Evolutionary conservation across 78 protist genomes (phyloP).

Genomic region (Dictyostelium purpureum): DNA sequence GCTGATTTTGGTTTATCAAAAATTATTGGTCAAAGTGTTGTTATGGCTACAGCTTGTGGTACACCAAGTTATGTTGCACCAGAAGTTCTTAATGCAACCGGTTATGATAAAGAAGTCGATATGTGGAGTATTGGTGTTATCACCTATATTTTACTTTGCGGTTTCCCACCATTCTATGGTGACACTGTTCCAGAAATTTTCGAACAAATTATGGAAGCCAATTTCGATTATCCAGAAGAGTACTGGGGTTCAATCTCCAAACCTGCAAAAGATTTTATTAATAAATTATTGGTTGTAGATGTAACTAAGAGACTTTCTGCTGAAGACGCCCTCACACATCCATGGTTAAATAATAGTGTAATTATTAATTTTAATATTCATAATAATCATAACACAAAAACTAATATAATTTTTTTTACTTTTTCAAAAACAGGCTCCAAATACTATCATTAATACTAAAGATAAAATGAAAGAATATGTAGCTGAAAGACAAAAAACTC

Average conservation of each 20-base stretch:
- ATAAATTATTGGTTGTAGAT: conserved; percentile 67
- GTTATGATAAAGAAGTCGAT: conserved; percentile 83
- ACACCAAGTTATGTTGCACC: conserved; percentile 87
- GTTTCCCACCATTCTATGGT: conserved; percentile 86
- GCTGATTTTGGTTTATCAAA: conserved; percentile 92
- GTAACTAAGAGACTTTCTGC: conserved; percentile 54
- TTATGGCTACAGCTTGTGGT: conserved; percentile 90
- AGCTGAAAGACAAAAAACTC: conserved; percentile 47
- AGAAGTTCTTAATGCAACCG: conserved; percentile 77
- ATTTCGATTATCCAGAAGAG: conserved; percentile 73
- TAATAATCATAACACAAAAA: neutral
- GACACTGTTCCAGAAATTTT: conserved; percentile 78
- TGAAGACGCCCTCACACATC: conserved; percentile 51
- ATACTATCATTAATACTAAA: neutral
- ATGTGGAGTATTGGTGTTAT: conserved; percentile 88
- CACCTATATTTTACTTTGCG: conserved; percentile 80
- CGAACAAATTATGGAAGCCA: conserved; percentile 78
- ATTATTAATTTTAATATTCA: neutral
- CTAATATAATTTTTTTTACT: neutral
- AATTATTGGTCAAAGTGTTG: conserved; percentile 45
- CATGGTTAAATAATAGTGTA: conserved; percentile 59
- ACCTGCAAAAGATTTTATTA: conserved; percentile 74
- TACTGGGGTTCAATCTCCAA: conserved; percentile 68
- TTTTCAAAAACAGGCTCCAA: neutral
- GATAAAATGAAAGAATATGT: conserved; percentile 8